A percentile compares a stretch with the other conserved stretches of the same genome.
phyloP scores from a whole-genome alignment of 2,329 filamentous ascomycete species.

The Fusarium sp. region DNA sequence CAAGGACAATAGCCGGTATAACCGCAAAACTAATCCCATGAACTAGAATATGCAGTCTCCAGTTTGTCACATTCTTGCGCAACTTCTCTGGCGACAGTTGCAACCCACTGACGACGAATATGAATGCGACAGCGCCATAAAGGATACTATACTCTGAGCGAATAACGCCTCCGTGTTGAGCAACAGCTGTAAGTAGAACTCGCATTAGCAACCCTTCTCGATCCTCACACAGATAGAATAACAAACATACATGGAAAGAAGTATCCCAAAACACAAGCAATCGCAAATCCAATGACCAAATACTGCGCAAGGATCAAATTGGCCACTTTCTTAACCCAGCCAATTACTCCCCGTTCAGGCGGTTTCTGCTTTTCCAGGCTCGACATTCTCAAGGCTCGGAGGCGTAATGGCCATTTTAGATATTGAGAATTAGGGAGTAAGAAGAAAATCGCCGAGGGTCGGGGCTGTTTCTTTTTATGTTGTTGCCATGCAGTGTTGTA shows the following conservation, averaged over 20 bases:
- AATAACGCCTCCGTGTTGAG: constrained; percentile 62
- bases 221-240: neutral
- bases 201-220: constrained; percentile 15
- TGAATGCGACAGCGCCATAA: constrained; percentile 76
- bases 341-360: constrained; percentile 6
- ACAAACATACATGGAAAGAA: constrained; percentile 58
- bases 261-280: constrained; percentile 64
- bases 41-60: constrained; percentile 76
- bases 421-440: neutral
- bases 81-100: constrained; percentile 75
- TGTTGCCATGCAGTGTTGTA: neutral
- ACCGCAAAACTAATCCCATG: constrained; percentile 77
- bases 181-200: constrained; percentile 56
- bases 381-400: constrained; percentile 30
- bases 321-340: constrained; percentile 38
- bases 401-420: constrained; percentile 13
- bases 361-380: constrained; percentile 28
- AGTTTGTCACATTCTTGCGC: constrained; percentile 71
- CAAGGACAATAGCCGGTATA: constrained; percentile 73
- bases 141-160: constrained; percentile 72
- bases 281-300: constrained; percentile 72
- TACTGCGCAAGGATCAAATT: constrained; percentile 68
- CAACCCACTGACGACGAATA: constrained; percentile 79
- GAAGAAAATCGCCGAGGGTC: constrained; percentile 1
- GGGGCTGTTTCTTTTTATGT: neutral